Conservation (phyloP, 306 rosid species). For the Quercus berberidifolia region DNA sequence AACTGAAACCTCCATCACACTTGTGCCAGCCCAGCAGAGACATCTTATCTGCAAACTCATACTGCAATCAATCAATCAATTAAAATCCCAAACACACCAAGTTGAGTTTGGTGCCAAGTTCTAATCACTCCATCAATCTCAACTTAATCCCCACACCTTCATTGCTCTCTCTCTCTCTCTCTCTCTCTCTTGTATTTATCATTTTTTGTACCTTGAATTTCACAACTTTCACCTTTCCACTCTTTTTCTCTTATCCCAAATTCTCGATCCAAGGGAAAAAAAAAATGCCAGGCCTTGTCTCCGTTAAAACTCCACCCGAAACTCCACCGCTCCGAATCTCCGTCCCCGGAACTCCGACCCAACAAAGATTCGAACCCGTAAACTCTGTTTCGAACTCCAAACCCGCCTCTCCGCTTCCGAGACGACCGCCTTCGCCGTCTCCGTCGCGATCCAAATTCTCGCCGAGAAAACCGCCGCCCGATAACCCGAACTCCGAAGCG, state of each 20-base stretch:
- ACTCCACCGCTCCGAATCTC: constrained; percentile 59
- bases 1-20: constrained; percentile 31
- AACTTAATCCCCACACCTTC: not conserved
- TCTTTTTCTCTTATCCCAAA: not conserved
- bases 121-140: constrained; percentile 26
- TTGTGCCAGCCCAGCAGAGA: constrained; percentile 36
- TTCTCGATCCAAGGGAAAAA: not conserved
- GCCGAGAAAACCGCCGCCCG: constrained; percentile 62
- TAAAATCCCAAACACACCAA: not conserved
- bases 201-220: not conserved
- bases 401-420: constrained; percentile 72
- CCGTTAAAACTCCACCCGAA: constrained; percentile 75
- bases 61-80: not conserved
- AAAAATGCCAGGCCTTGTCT: constrained; percentile 79
- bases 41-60: constrained; percentile 33
- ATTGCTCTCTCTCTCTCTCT: not conserved
- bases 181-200: constrained; percentile 5
- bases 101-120: constrained; percentile 41
- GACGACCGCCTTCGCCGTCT: constrained; percentile 72
- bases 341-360: constrained; percentile 40
- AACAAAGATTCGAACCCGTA: constrained; percentile 50
- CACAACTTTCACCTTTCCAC: not conserved
- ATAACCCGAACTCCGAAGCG: constrained; percentile 39
- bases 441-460: constrained; percentile 73
- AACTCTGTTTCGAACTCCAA: not conserved